phyloP scores from a whole-genome alignment of 768 basidiomycete species.

The Exsudoporus frostii region DNA sequence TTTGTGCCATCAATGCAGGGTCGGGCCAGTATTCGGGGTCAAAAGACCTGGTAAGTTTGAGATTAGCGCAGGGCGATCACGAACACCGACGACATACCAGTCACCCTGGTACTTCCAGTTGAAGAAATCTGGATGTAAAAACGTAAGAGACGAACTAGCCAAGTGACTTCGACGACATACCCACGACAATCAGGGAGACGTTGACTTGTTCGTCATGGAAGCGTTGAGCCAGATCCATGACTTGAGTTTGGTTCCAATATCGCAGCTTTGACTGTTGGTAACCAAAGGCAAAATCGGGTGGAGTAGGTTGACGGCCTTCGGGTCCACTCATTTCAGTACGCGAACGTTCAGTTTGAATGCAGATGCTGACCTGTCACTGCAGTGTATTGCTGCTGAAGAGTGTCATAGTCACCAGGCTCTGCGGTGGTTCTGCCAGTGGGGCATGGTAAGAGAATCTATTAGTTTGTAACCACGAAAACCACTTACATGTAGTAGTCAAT shows the following conservation, averaged over 20 bases:
- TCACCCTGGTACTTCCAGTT: neutral
- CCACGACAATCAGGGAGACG: constrained; percentile 36
- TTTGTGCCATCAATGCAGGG: too few relatives aligned
- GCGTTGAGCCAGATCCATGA: constrained; percentile 32
- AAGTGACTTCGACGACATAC: constrained; percentile 8
- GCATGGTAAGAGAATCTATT: neutral
- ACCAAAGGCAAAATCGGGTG: constrained; percentile 36
- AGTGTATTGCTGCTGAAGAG: constrained; percentile 36
- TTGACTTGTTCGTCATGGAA: constrained; percentile 32
- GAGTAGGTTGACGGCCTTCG: constrained; percentile 16
- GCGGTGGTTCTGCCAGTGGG: constrained; percentile 29
- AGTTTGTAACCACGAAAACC: too few relatives aligned
- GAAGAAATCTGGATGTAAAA: neutral
- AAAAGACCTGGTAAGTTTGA: too few relatives aligned
- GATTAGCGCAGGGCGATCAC: too few relatives aligned
- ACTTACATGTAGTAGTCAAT: neutral
- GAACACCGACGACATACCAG: neutral
- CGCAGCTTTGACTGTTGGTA: constrained; percentile 35
- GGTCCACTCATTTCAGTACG: neutral
- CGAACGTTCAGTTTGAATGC: neutral
- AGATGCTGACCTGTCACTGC: constrained; percentile 30
- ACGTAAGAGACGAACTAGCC: neutral
- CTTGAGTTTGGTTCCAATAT: constrained; percentile 35
- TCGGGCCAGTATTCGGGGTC: too few relatives aligned
- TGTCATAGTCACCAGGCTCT: constrained; percentile 36